phyloP scores from a whole-genome alignment of 2,329 filamentous ascomycete genomes.

The Monilinia vaccinii-corymbosi region DNA sequence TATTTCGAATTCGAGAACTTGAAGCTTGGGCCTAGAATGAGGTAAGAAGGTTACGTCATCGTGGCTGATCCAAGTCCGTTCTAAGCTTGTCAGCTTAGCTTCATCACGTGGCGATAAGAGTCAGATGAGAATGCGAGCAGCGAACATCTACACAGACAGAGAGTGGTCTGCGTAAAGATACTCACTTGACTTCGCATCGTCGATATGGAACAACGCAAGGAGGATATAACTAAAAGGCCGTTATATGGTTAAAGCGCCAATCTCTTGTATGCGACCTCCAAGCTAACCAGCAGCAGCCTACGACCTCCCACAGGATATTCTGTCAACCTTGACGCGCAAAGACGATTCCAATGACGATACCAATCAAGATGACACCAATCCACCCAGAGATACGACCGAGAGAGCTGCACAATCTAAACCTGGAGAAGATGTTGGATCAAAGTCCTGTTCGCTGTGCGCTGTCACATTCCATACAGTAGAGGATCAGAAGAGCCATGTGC shows the following conservation, averaged over 20 bases:
- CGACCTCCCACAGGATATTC: slow-evolving; percentile 30
- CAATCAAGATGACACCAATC: slow-evolving; percentile 19
- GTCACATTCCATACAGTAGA: slow-evolving; percentile 61
- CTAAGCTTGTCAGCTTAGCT: too few species aligned
- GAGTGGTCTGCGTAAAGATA: fast-evolving
- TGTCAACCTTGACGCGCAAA: slow-evolving; percentile 29
- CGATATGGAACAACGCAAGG: slow-evolving; percentile 29
- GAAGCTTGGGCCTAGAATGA: neutral
- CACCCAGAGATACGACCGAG: slow-evolving; percentile 26
- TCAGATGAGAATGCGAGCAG: neutral
- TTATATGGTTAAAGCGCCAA: slow-evolving; percentile 30
- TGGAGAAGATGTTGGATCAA: slow-evolving; percentile 48
- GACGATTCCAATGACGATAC: slow-evolving; percentile 21
- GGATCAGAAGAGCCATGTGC: slow-evolving; percentile 78
- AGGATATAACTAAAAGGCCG: slow-evolving; percentile 32
- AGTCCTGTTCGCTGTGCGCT: slow-evolving; percentile 73
- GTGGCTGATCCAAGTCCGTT: neutral
- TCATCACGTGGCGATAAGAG: neutral
- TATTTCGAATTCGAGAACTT: neutral
- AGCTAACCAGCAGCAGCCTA: slow-evolving; percentile 25
- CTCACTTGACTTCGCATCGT: neutral
- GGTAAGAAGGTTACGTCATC: neutral
- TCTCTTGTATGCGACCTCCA: neutral
- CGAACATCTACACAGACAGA: neutral
- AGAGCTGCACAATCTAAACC: slow-evolving; percentile 28